Evolutionary conservation across 768 basidiomycete species (phyloP).

Genomic region (Lentinula guzmanii): DNA sequence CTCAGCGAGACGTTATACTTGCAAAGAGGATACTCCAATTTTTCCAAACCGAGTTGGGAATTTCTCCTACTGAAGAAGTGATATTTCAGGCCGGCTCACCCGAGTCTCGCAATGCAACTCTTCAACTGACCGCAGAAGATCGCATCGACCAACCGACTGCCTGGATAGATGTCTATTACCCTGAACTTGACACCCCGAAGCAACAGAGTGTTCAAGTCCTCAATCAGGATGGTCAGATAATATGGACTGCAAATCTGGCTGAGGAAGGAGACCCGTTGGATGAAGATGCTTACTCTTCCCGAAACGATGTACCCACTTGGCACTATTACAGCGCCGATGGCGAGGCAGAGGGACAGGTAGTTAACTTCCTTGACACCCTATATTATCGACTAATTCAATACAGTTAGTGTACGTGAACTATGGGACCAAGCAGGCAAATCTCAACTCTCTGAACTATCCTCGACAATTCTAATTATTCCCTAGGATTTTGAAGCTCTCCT

Average conservation of each 20-base stretch:
- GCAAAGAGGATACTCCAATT: slow-evolving; percentile 62
- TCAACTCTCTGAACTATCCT: not conserved
- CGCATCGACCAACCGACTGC: slow-evolving; percentile 47
- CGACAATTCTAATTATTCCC: not conserved
- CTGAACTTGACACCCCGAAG: slow-evolving; percentile 75
- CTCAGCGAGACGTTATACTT: slow-evolving; percentile 50
- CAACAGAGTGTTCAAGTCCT: slow-evolving; percentile 64
- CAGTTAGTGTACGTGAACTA: slow-evolving; percentile 75
- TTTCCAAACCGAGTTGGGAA: slow-evolving; percentile 64
- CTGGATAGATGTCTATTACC: slow-evolving; percentile 89
- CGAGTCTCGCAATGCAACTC: slow-evolving; percentile 63
- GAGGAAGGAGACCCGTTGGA: slow-evolving; percentile 71
- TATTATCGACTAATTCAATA: slow-evolving; percentile 7
- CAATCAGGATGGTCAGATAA: slow-evolving; percentile 40
- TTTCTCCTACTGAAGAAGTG: slow-evolving; percentile 35
- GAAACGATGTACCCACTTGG: slow-evolving; percentile 69
- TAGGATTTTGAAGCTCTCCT: slow-evolving; percentile 34
- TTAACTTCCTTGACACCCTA: not conserved
- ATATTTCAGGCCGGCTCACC: slow-evolving; percentile 67
- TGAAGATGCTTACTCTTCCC: slow-evolving; percentile 61
- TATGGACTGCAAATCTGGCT: slow-evolving; percentile 69
- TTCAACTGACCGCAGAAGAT: slow-evolving; percentile 39
- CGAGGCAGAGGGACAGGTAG: slow-evolving; percentile 56
- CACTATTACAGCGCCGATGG: slow-evolving; percentile 81
- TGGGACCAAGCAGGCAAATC: slow-evolving; percentile 47